Percentiles rank a stretch among this genome's conserved stretches.
phyloP scores from a whole-genome alignment of 2,329 filamentous ascomycete species.

The Cryphonectria naterciae region DNA sequence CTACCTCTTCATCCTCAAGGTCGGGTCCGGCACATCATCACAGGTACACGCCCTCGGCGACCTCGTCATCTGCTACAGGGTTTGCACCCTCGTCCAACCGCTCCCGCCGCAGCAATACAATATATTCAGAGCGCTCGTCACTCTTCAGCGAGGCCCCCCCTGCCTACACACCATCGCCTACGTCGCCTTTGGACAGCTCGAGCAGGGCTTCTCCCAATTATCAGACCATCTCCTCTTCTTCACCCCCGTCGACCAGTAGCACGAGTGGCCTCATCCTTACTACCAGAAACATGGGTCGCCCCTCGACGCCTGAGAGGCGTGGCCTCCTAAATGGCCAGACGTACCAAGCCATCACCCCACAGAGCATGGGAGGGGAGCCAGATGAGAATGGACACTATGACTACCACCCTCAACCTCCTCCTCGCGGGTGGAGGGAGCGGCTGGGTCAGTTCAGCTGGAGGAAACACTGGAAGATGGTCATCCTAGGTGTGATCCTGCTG shows the following conservation, averaged over 20 bases:
- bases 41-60: background rate
- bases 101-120: slow-evolving; percentile 32
- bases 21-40: background rate
- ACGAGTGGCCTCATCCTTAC: background rate
- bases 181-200: slow-evolving; percentile 36
- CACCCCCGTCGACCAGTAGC: slow-evolving; percentile 23
- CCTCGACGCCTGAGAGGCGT: slow-evolving; percentile 44
- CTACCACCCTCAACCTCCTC: slow-evolving; percentile 9
- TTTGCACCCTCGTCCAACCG: background rate
- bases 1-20: background rate
- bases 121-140: slow-evolving; percentile 39
- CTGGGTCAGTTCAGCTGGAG: slow-evolving; percentile 34
- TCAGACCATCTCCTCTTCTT: slow-evolving; percentile 45
- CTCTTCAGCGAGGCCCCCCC: slow-evolving; percentile 49
- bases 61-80: slow-evolving; percentile 11
- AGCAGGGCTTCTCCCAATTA: slow-evolving; percentile 40
- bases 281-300: slow-evolving; percentile 44
- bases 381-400: slow-evolving; percentile 24
- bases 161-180: slow-evolving; percentile 52
- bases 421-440: slow-evolving; percentile 34
- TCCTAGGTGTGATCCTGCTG: slow-evolving; percentile 38
- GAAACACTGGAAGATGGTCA: slow-evolving; percentile 32
- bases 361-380: slow-evolving; percentile 45
- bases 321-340: slow-evolving; percentile 43
- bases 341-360: slow-evolving; percentile 20